These are phyloP conservation scores for Calonectria hawksworthii DNA, from an alignment of 2,329 filamentous ascomycete genomes.

Conservation along the genomic window DNA sequence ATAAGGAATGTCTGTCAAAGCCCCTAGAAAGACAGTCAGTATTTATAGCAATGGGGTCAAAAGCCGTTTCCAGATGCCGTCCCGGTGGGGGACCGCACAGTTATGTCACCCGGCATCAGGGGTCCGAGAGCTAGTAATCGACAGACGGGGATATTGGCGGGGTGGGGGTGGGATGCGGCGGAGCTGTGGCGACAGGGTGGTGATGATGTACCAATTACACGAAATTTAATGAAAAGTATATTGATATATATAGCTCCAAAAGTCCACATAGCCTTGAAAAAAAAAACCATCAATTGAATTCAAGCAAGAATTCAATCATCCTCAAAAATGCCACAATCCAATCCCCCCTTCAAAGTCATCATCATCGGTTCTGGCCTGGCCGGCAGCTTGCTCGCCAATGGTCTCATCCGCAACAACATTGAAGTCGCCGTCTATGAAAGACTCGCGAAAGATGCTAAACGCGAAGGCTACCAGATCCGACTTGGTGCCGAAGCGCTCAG, in stretches of 20 bases:
- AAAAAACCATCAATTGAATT: neutral
- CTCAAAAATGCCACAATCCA: neutral
- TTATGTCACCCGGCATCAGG: neutral
- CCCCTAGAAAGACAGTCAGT: neutral
- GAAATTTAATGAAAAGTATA: neutral
- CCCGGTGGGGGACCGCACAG: neutral
- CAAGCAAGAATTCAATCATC: no score
- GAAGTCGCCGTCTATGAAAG: neutral
- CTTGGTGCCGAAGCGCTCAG: neutral
- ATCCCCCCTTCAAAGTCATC: neutral
- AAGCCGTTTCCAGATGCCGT: neutral
- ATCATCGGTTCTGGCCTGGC: neutral
- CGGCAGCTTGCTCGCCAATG: slow-evolving; percentile 3
- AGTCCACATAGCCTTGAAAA: neutral
- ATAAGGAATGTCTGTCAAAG: neutral
- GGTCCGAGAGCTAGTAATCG: no score
- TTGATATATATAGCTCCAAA: neutral
- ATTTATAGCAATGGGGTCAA: neutral
- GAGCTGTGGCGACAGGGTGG: neutral
- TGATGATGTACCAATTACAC: neutral
- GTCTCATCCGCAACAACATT: neutral
- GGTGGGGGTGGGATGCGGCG: neutral
- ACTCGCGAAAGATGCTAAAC: neutral
- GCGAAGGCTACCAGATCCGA: neutral
- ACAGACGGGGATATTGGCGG: neutral